Percentiles rank a stretch among this genome's conserved stretches.
Evolutionary conservation across 192 early-diverging fungal species (phyloP).

Genomic region (Geranomyces variabilis): DNA sequence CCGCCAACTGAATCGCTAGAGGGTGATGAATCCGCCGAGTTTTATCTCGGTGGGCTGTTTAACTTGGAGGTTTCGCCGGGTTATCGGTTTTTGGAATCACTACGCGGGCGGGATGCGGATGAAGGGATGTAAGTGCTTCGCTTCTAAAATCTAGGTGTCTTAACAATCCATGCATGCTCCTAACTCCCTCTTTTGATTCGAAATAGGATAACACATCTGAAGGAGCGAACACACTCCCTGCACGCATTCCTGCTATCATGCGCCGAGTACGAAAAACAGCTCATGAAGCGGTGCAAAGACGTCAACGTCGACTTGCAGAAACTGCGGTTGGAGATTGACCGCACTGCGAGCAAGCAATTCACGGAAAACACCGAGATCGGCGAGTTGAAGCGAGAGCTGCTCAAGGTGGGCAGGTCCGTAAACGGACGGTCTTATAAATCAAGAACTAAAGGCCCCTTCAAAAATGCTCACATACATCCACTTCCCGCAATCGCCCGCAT

Average conservation of each 20-base stretch:
- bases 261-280: conserved; percentile 53
- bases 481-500: neutral
- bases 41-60: conserved; percentile 52
- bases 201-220: conserved; percentile 45
- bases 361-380: conserved; percentile 61
- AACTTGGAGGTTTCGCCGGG: conserved; percentile 52
- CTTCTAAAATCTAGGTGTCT: neutral
- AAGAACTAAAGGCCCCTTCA: too few species aligned
- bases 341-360: conserved; percentile 51
- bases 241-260: conserved; percentile 45
- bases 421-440: neutral
- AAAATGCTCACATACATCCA: too few species aligned
- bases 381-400: conserved; percentile 61
- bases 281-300: conserved; percentile 52
- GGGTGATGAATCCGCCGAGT: conserved; percentile 36
- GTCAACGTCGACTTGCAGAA: conserved; percentile 50
- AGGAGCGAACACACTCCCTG: conserved; percentile 46
- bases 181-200: too few species aligned
- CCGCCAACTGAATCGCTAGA: neutral
- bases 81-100: conserved; percentile 44
- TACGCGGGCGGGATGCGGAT: conserved; percentile 29
- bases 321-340: conserved; percentile 61
- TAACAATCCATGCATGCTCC: neutral
- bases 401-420: conserved; percentile 44
- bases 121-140: conserved; percentile 11